These are phyloP conservation scores for Inosperma sp. DNA, from an alignment of 768 basidiomycete species.

Conservation along the genomic window DNA sequence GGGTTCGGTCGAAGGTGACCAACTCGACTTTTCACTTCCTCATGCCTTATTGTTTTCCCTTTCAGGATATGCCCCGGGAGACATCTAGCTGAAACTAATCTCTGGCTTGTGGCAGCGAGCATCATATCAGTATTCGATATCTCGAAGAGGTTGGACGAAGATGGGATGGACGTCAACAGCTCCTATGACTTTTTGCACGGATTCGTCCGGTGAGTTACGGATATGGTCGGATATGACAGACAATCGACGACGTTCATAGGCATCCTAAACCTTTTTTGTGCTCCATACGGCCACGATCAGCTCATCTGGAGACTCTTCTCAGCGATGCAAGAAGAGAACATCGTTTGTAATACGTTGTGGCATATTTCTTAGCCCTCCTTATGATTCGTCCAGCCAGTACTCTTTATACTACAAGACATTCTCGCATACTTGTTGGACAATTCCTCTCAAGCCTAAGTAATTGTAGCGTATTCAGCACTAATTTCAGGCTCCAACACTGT, in stretches of 20 bases:
- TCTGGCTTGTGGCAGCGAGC: slow-evolving; percentile 44
- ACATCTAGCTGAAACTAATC: slow-evolving; percentile 44
- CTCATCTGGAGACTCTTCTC: slow-evolving; percentile 27
- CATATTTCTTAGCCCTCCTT: background rate
- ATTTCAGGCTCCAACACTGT: no score
- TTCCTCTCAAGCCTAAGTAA: no score
- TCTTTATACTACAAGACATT: background rate
- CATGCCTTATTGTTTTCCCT: slow-evolving; percentile 1
- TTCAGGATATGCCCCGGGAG: slow-evolving; percentile 51
- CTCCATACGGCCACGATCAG: slow-evolving; percentile 41
- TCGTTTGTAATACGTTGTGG: background rate
- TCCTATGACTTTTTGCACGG: slow-evolving; percentile 36
- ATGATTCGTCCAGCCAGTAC: background rate
- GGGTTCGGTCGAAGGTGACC: background rate
- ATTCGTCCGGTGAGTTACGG: slow-evolving; percentile 47
- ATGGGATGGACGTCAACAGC: slow-evolving; percentile 39
- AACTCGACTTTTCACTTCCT: background rate
- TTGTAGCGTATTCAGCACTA: no score
- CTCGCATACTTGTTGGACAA: background rate
- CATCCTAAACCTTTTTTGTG: slow-evolving; percentile 51
- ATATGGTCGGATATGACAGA: no score
- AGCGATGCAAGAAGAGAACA: slow-evolving; percentile 25
- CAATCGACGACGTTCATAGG: slow-evolving; percentile 33
- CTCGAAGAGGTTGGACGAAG: slow-evolving; percentile 34
- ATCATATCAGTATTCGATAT: slow-evolving; percentile 46